Evolutionary conservation across 1,284 basidiomycete species (phyloP), one percentile per base, ranked within the genome.

Genomic region (Malassezia vespertilionis): DNA sequence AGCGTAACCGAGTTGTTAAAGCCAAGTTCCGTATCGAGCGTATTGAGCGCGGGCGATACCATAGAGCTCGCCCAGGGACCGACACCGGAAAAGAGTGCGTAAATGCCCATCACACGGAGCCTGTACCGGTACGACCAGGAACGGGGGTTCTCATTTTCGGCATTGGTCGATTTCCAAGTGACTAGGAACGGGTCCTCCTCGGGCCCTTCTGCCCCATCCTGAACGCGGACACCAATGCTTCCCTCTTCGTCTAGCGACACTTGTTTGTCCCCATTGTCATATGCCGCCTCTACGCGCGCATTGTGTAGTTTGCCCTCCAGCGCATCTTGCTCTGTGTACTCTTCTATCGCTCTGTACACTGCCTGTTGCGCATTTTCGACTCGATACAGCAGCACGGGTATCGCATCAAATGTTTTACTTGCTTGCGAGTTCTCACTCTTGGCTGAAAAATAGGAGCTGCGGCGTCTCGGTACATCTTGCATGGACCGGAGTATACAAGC

Each of bases 131-230:
- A 75, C 0, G 73, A 60, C 82, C 82, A 84, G 68, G 83, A 82
- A 63, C 78, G 78, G 0, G 82, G 82, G 64, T 83, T 82, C 15
- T 68, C 66, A 2, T 77, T 78, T 12, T 37, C 27, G 67, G 82
- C 80, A 37, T 79, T 69, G 0, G 77, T 76, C 0, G 78, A 78
- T 40, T 82, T 78, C 79, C 80, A 82, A 39, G 79, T 76, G 11
- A 82, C 77, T 6, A 61, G 27, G 31, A 60, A 56, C 3, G 61
- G 53, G 18, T 43, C 34, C 12, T 23, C 6, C 4, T 35, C 21
- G 17, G 46, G 20, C 9, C 26, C 34, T 15, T 32, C 39, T 12
- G 18, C 27, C 22, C 24, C 7, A n/a, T n/a, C 11, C 28, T 10
- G 11, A 31, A 31, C 28, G n/a, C 11, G 28, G n/a, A 31, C 11